phyloP scores from a whole-genome alignment of 2,329 filamentous ascomycete genomes.

The Claviceps spartinae region DNA sequence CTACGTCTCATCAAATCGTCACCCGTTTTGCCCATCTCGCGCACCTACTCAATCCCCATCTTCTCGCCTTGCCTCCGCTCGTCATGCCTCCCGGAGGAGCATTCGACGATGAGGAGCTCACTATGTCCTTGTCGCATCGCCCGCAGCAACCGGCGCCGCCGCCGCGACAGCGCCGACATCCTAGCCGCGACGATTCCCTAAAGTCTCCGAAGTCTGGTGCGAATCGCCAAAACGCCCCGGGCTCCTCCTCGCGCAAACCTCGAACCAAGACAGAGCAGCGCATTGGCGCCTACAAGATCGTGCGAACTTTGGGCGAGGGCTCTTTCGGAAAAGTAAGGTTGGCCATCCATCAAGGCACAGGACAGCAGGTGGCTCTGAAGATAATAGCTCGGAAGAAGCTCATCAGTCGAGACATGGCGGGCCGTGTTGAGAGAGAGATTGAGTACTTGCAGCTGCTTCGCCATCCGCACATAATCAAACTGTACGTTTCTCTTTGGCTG shows the following conservation, averaged over 20 bases:
- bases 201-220: constrained; percentile 13
- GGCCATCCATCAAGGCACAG: constrained; percentile 80
- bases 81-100: constrained; percentile 38
- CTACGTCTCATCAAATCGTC: too few relatives aligned
- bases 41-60: background rate
- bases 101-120: constrained; percentile 73
- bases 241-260: constrained; percentile 21
- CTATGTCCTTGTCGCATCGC: constrained; percentile 58
- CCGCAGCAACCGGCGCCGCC: constrained; percentile 17
- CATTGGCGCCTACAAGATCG: constrained; percentile 80
- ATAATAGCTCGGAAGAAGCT: constrained; percentile 95
- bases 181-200: constrained; percentile 10
- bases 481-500: constrained; percentile 41
- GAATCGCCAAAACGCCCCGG: constrained; percentile 22
- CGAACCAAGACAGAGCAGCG: constrained; percentile 61
- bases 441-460: constrained; percentile 91
- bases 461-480: constrained; percentile 97
- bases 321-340: constrained; percentile 99
- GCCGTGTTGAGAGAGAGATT: constrained; percentile 92
- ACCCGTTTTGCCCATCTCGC: too few relatives aligned
- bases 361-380: constrained; percentile 93
- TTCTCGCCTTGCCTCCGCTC: constrained; percentile 4
- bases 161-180: constrained; percentile 13
- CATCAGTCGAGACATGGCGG: constrained; percentile 94
- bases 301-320: constrained; percentile 85